A percentile compares a stretch with the other conserved stretches of the same genome.
Evolutionary conservation across 2,329 filamentous ascomycete species (phyloP).

Genomic region (Coniella vitis): DNA sequence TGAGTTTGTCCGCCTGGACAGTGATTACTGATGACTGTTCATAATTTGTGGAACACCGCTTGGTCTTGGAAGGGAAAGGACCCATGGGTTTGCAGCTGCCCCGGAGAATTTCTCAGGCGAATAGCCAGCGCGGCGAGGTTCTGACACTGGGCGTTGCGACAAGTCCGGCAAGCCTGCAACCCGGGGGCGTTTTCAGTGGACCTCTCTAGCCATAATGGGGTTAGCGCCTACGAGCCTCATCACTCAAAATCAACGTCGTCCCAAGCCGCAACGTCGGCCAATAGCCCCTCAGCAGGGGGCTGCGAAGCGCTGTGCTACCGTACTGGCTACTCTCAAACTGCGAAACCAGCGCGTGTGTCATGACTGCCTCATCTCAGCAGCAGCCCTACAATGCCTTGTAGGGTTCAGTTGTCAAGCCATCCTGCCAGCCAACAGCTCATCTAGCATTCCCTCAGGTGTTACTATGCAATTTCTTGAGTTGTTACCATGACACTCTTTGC

Average conservation of each 20-base stretch:
- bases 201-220: not conserved
- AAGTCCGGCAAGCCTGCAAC: slow-evolving; percentile 4
- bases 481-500: no score
- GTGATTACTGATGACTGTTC: no score
- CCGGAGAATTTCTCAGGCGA: not conserved
- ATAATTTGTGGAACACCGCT: not conserved
- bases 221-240: slow-evolving; percentile 10
- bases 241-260: slow-evolving; percentile 18
- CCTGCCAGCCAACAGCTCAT: no score
- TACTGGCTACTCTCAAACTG: slow-evolving; percentile 2
- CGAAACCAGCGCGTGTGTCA: slow-evolving; percentile 30
- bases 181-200: not conserved
- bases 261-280: slow-evolving; percentile 7
- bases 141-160: slow-evolving; percentile 11
- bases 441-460: no score
- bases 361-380: slow-evolving; percentile 27
- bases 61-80: not conserved
- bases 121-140: not conserved
- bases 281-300: slow-evolving; percentile 9
- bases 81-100: not conserved
- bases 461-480: no score
- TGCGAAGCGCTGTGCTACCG: not conserved
- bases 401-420: not conserved
- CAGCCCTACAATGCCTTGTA: slow-evolving; percentile 23
- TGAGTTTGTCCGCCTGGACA: no score